A percentile compares a stretch with the other conserved stretches of the same genome.
phyloP scores from a whole-genome alignment of 1,284 basidiomycete genomes.

The Mycena sp. region DNA sequence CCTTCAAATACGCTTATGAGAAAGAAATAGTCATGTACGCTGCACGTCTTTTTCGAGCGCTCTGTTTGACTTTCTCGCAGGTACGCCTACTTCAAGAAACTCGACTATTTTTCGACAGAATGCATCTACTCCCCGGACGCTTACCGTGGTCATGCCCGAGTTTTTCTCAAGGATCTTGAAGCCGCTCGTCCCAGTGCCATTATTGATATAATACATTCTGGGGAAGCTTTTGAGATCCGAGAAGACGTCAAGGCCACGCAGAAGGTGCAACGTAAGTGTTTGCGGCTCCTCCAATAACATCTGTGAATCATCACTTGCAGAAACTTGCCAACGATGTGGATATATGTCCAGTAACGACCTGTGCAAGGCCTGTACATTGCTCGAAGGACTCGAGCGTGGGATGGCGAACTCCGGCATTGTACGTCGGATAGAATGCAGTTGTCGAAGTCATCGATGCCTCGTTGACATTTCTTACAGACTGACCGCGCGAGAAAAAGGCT shows the following conservation, averaged over 20 bases:
- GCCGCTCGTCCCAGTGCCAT: constrained; percentile 93
- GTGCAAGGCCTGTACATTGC: constrained; percentile 92
- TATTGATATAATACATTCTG: constrained; percentile 97
- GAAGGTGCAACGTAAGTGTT: constrained; percentile 78
- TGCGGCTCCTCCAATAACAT: not conserved
- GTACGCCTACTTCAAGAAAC: constrained; percentile 98
- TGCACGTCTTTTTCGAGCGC: constrained; percentile 17
- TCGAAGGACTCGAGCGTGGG: constrained; percentile 92
- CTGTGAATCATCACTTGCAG: constrained; percentile 50
- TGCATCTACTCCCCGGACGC: constrained; percentile 99
- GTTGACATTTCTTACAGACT: constrained; percentile 52
- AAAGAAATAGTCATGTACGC: constrained; percentile 98
- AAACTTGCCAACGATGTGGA: constrained; percentile 89
- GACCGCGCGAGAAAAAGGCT: constrained; percentile 71
- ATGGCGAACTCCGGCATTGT: constrained; percentile 75
- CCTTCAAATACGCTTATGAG: constrained; percentile 99
- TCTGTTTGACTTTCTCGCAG: constrained; percentile 49
- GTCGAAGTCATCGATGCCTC: not conserved
- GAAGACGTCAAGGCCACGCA: constrained; percentile 82
- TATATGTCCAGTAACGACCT: constrained; percentile 94
- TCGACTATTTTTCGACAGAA: constrained; percentile 99
- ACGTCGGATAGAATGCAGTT: constrained; percentile 51
- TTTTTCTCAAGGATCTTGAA: constrained; percentile 96
- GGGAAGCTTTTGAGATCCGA: constrained; percentile 86
- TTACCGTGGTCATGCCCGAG: constrained; percentile 95